Base-by-base conservation (phyloP, 176 grass and related monocot genomes). In the Phoenix roebelenii region DNA sequence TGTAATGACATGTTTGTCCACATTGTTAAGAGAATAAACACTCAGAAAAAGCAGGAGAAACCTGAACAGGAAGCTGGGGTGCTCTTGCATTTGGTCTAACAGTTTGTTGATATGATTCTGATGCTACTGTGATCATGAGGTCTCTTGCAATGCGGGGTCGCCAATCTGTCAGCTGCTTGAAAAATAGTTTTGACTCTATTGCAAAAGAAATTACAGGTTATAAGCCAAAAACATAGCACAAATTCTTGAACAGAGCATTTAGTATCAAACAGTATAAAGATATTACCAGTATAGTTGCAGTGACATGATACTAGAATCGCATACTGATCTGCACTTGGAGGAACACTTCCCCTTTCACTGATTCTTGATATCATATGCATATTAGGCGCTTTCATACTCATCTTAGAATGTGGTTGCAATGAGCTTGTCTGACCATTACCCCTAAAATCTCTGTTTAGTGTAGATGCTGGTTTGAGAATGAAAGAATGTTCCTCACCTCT, bases 131-230 rank as follows among this genome's bases (percentile, higher is more conserved):
- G 32, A 98, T 76, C 87, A 92, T 89, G 71, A 98, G 81, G 80
- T 98, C 93, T 51, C 87, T 91, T 56, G 76, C 73, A 78, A 77
- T 79, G 75, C 59, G 79, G 48, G 93, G 93, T 51, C 19, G 84
- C 93, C 93, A 98, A 62, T 67, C 88, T 57, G 84, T 92, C 63
- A 71, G 65, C 53, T 98, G 84, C 79, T 98, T 98, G 70, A 92
- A 98, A 64, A 98, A 98, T 49, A 98, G 76, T 69, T 92, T 98
- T 20, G 93, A 98, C 66, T 92, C 93, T 98, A 74, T 70, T 65
- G 3, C 1, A 53, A 88, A 52, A 60, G 29, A 24, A 83, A 67
- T 68, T 22, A 49, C 18, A 71, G 52, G 50, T 18, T 30, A 28
- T 6, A 64, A 66, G 55, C 39, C 49, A 54, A 48, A 52, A 66